Percentiles rank a stretch among this genome's conserved stretches.
These are phyloP conservation scores for Gamarada debralockiae DNA, from an alignment of 495 filamentous ascomycete genomes.

Conservation along the genomic window DNA sequence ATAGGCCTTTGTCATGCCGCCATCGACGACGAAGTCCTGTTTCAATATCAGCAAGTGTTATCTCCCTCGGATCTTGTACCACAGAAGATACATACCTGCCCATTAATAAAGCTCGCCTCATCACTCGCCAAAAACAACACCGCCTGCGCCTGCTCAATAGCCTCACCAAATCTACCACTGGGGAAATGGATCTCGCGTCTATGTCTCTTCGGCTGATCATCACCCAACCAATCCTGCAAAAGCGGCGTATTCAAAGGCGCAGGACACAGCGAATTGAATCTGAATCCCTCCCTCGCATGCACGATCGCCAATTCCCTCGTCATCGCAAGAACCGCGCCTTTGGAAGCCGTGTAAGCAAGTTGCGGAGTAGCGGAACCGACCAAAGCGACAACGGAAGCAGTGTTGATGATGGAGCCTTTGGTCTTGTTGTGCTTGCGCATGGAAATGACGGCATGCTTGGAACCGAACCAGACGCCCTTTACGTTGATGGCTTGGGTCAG, in stretches of 20 bases:
- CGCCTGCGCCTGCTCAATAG: constrained; percentile 91
- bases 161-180: constrained; percentile 89
- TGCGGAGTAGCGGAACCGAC: constrained; percentile 94
- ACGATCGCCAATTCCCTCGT: constrained; percentile 80
- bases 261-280: constrained; percentile 91
- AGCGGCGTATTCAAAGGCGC: constrained; percentile 84
- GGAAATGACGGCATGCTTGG: constrained; percentile 85
- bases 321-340: constrained; percentile 87
- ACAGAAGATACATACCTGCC: constrained; percentile 32
- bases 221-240: constrained; percentile 94
- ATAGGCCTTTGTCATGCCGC: constrained; percentile 94
- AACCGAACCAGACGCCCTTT: constrained; percentile 96
- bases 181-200: constrained; percentile 95
- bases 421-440: constrained; percentile 78
- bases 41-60: constrained; percentile 2
- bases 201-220: constrained; percentile 77
- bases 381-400: constrained; percentile 86
- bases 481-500: constrained; percentile 93
- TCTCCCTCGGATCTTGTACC: neutral
- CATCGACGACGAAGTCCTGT: constrained; percentile 92
- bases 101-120: constrained; percentile 92
- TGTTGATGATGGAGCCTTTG: constrained; percentile 86
- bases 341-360: constrained; percentile 90
- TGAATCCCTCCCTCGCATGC: constrained; percentile 76
- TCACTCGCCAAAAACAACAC: constrained; percentile 93